phyloP scores from a whole-genome alignment of 306 rosid species.

The Rubus idaeus region DNA sequence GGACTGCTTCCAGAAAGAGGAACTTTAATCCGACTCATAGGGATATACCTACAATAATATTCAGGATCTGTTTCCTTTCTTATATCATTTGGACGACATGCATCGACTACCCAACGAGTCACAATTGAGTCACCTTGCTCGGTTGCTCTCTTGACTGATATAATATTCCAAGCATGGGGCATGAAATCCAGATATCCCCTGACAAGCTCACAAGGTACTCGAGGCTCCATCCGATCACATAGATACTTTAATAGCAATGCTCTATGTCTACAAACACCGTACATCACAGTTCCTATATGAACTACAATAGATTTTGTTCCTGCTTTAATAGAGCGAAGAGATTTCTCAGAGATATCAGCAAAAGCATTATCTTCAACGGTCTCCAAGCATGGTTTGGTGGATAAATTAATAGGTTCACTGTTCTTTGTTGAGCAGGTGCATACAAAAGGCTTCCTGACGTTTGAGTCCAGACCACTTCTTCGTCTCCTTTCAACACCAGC shows the following conservation, averaged over 20 bases:
- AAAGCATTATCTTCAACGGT: slow-evolving; percentile 51
- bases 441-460: slow-evolving; percentile 82
- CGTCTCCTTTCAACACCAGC: slow-evolving; percentile 70
- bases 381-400: slow-evolving; percentile 41
- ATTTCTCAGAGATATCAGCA: slow-evolving; percentile 64
- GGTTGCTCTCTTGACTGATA: slow-evolving; percentile 40
- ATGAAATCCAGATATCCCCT: slow-evolving; percentile 93
- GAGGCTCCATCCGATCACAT: slow-evolving; percentile 87
- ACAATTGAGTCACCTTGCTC: neutral
- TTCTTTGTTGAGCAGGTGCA: slow-evolving; percentile 91
- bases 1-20: slow-evolving; percentile 41
- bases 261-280: slow-evolving; percentile 96
- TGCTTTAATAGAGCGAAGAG: slow-evolving; percentile 61
- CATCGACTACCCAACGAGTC: slow-evolving; percentile 92
- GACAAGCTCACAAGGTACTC: slow-evolving; percentile 90
- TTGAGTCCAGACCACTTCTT: slow-evolving; percentile 75
- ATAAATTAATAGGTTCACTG: slow-evolving; percentile 33
- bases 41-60: slow-evolving; percentile 81
- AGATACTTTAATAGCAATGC: slow-evolving; percentile 92
- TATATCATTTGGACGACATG: slow-evolving; percentile 91
- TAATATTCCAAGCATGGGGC: slow-evolving; percentile 94
- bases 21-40: slow-evolving; percentile 57
- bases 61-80: slow-evolving; percentile 85
- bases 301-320: slow-evolving; percentile 65
- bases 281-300: slow-evolving; percentile 80